Percentiles rank a stretch among this genome's conserved stretches.
Evolutionary conservation across 148 eudicot species (phyloP).

Genomic region (Tetragonia tetragonoides): DNA sequence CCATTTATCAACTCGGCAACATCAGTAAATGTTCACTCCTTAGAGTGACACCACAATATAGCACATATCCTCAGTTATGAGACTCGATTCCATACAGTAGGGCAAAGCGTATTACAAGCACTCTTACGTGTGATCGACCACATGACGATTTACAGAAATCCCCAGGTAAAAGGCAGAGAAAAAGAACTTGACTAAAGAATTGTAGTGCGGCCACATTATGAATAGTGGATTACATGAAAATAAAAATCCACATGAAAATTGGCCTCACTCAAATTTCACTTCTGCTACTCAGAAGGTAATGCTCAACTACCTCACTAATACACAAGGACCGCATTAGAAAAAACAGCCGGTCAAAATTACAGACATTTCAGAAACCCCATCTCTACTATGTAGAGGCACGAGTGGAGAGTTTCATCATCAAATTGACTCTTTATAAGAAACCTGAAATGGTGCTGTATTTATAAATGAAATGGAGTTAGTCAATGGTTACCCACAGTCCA

Average conservation of each 20-base stretch:
- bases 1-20: no score
- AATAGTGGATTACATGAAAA: not conserved
- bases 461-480: slow-evolving; percentile 18
- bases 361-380: not conserved
- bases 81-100: no score
- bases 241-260: not conserved
- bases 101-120: no score
- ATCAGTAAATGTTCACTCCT: no score
- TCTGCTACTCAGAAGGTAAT: not conserved
- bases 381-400: not conserved
- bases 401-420: no score
- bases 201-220: not conserved
- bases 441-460: not conserved
- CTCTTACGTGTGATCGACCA: no score
- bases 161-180: not conserved
- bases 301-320: not conserved
- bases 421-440: not conserved
- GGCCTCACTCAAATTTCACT: not conserved
- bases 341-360: not conserved
- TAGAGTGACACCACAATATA: no score
- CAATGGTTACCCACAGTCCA: slow-evolving; percentile 10
- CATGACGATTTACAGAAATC: no score
- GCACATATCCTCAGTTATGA: no score
- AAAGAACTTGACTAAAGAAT: not conserved
- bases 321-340: not conserved